Evolutionary conservation across 176 grass and related monocot species (phyloP), one percentile per base, ranked within the genome.

Genomic region (Raddia guianensis): DNA sequence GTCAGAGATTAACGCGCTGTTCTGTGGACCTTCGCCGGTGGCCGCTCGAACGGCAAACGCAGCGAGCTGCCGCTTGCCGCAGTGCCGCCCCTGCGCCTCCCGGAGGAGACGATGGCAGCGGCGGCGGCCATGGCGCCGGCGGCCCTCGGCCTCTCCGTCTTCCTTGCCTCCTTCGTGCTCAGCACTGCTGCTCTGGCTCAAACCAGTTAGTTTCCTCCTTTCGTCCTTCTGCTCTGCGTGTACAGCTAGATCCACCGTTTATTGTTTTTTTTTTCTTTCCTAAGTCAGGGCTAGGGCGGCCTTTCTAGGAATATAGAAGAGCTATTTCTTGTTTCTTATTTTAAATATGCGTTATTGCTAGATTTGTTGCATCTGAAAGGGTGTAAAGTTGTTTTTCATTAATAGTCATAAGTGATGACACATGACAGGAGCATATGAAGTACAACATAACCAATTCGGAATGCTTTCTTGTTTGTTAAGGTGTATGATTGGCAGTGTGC

Each of bases 221-320:
- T 15, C 9, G 1, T n/a, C 33, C 19, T 40, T 40, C 37, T 40
- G 37, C 37, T 40, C 18, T 13, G 58, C 63, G 11, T 68, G 15
- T 19, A 4, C 52, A 9, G 78, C 20, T 66, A 74, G 71, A 83
- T 83, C 81, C 49, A 9, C 11, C 61, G 14, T 14, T 74, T 57
- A 49, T 35, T 66, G n/a, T 12, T 83, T 27, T 27, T 27, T 27
- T 27, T 27, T 66, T 18, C 9, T 8, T 33, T 34, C 5, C 8
- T 14, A 16, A 8, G 54, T 56, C 58, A 11, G 58, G 58, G 5
- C 32, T 12, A 12, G 14, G 20, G 15, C 32, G 63, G 14, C 58
- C 4, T 37, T 13, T 9, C n/a, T 58, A 10, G n/a, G 15, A 12
- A 10, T 42, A 40, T 40, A 40, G 37, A 2, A 40, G 37, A 2